Percentiles rank a stretch among this genome's conserved stretches.
Evolutionary conservation across 2,329 filamentous ascomycete species (phyloP).

Genomic region (Leptographium radiaticola): DNA sequence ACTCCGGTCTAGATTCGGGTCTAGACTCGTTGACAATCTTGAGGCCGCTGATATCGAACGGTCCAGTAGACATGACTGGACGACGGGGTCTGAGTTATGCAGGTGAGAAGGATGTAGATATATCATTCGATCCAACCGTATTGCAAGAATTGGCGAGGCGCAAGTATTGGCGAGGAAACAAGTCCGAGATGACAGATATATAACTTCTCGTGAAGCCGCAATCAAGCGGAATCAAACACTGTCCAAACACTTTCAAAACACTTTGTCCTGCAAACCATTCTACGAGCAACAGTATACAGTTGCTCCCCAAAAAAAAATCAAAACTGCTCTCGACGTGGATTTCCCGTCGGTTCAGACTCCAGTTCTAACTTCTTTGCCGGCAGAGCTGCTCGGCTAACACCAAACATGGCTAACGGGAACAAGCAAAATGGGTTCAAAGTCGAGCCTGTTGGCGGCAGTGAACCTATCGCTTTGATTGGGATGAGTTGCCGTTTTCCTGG

Average conservation of each 20-base stretch:
- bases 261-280: neutral
- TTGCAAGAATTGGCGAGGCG: neutral
- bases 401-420: neutral
- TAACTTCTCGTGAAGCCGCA: neutral
- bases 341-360: neutral
- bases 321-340: neutral
- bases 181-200: neutral
- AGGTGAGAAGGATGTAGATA: neutral
- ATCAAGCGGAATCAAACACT: neutral
- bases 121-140: neutral
- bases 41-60: neutral
- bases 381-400: neutral
- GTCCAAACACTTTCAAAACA: no score
- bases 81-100: neutral
- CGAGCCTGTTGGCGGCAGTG: neutral
- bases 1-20: no score
- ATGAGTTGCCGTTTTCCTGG: slow-evolving; percentile 23
- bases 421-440: neutral
- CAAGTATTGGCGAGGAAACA: no score
- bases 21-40: no score
- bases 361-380: neutral
- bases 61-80: neutral
- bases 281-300: neutral
- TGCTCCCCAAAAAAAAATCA: neutral
- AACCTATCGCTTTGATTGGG: slow-evolving; percentile 25